Conservation (phyloP, 2,329 filamentous ascomycete species). For the Cercospora sp. region DNA sequence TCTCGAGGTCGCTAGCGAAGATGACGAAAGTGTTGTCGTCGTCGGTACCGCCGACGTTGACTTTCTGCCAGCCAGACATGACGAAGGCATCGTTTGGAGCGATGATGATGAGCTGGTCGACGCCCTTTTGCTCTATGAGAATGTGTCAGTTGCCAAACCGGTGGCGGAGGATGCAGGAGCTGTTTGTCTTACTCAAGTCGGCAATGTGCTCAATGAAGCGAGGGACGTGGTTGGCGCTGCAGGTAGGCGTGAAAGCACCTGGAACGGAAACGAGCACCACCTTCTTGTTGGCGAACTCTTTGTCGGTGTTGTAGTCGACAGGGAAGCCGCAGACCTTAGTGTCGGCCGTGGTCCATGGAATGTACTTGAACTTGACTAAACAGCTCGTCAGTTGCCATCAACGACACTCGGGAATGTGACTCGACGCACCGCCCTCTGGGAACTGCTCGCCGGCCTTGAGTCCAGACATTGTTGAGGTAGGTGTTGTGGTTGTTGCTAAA, state of each 20-base stretch:
- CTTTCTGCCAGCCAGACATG: constrained; percentile 29
- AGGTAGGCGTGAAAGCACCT: constrained; percentile 28
- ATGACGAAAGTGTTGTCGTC: constrained; percentile 28
- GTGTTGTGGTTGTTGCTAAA: not conserved
- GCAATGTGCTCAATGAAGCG: constrained; percentile 24
- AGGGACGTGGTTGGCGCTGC: constrained; percentile 28
- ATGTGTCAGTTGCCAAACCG: not conserved
- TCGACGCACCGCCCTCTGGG: constrained; percentile 23
- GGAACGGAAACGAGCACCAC: constrained; percentile 27
- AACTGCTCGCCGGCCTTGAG: constrained; percentile 27
- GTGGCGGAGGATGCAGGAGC: not conserved
- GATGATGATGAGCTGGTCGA: constrained; percentile 28
- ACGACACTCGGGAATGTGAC: not conserved
- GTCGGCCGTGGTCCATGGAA: constrained; percentile 26
- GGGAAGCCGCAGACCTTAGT: constrained; percentile 27
- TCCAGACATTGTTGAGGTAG: constrained; percentile 13
- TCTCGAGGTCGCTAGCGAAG: constrained; percentile 28
- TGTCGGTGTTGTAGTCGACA: constrained; percentile 22
- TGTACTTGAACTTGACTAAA: constrained; percentile 30
- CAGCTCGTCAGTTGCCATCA: constrained; percentile 4
- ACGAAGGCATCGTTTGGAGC: constrained; percentile 28
- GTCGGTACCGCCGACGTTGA: constrained; percentile 21
- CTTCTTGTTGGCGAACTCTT: constrained; percentile 28
- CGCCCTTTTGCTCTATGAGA: constrained; percentile 19
- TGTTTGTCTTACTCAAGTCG: constrained; percentile 20